A percentile compares a stretch with the other conserved stretches of the same genome.
Conservation (phyloP, 179 eudicot species). For the Spinacia oleracea region DNA sequence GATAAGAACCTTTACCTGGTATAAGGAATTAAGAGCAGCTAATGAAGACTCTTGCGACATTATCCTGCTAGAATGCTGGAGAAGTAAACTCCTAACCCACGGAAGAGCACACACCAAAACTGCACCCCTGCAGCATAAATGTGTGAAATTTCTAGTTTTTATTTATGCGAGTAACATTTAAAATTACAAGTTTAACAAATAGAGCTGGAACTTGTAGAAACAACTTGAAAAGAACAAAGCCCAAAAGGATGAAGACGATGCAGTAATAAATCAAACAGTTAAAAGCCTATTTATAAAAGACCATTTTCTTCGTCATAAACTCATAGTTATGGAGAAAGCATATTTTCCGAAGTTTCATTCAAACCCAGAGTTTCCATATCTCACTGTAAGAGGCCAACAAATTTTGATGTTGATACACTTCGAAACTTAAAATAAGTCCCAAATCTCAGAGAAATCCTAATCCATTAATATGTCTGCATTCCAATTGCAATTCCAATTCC, state of each 20-base stretch:
- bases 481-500: neutral
- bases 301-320: neutral
- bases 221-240: too few relatives aligned
- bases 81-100: constrained; percentile 82
- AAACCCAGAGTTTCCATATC: neutral
- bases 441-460: neutral
- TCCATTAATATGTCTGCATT: neutral
- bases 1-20: constrained; percentile 47
- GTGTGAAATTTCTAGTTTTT: too few relatives aligned
- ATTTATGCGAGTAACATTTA: too few relatives aligned
- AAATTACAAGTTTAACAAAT: too few relatives aligned
- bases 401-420: neutral
- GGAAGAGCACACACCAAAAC: constrained; percentile 72
- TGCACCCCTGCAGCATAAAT: constrained; percentile 58
- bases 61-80: constrained; percentile 77
- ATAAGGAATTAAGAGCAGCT: constrained; percentile 64
- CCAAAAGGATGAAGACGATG: too few relatives aligned
- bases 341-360: too few relatives aligned
- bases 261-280: too few relatives aligned
- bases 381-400: neutral
- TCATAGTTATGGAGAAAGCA: neutral
- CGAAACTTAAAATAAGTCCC: neutral
- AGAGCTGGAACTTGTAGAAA: too few relatives aligned
- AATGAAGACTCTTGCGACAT: constrained; percentile 82
- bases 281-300: too few relatives aligned